Evolutionary conservation across 2,329 filamentous ascomycete species (phyloP).

Genomic region (Phyllosticta citribraziliensis): DNA sequence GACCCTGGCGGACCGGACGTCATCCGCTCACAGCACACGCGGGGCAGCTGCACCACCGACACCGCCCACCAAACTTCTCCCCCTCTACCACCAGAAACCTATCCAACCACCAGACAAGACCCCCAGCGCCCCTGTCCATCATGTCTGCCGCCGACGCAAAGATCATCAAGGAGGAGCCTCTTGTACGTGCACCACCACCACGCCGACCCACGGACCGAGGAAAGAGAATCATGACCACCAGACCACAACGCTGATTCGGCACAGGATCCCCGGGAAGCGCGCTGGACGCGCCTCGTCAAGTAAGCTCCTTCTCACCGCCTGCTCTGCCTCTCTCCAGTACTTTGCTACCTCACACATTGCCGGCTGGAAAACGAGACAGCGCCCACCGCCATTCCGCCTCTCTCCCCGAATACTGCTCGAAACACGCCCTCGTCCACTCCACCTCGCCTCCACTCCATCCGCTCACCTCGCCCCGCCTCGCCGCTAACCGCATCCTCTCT

Average conservation of each 20-base stretch:
- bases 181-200: constrained; percentile 18
- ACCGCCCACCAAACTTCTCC: not conserved
- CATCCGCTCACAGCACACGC: not conserved
- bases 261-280: constrained; percentile 29
- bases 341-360: not conserved
- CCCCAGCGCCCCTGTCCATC: not conserved
- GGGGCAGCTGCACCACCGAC: not conserved
- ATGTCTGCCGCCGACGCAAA: constrained; percentile 21
- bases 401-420: not conserved
- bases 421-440: not conserved
- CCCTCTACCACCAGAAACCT: not conserved
- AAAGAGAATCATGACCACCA: not conserved
- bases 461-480: not conserved
- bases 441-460: not conserved
- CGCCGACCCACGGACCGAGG: not conserved
- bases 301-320: constrained; percentile 14
- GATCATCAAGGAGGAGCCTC: constrained; percentile 25
- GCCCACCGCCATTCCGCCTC: not conserved
- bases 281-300: constrained; percentile 32
- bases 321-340: not conserved
- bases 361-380: not conserved
- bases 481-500: constrained; percentile 5
- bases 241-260: not conserved
- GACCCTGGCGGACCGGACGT: not conserved
- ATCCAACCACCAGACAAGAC: not conserved